Conservation (phyloP, 805 yeast genomes). For the Pichia thaimueangensis region DNA sequence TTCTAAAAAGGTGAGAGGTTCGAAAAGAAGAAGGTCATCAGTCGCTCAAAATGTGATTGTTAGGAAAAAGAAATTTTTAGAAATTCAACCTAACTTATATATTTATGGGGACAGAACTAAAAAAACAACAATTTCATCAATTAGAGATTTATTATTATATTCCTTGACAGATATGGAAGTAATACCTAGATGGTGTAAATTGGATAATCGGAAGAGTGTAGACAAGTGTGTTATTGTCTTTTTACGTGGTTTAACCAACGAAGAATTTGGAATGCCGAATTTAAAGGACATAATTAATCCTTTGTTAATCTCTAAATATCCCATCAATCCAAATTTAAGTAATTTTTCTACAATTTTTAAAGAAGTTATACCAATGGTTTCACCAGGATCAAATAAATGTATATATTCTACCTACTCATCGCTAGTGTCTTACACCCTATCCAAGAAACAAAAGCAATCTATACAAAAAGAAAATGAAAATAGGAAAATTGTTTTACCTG, state of each 20-base stretch:
- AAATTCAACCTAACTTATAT: conserved; percentile 15
- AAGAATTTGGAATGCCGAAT: conserved; percentile 35
- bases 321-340: conserved; percentile 20
- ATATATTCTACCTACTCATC: conserved; percentile 48
- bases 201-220: conserved; percentile 42
- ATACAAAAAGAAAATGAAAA: conserved; percentile 29
- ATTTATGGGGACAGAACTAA: conserved; percentile 16
- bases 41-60: conserved; percentile 25
- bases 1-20: conserved; percentile 1
- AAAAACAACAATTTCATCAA: conserved; percentile 32
- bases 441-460: conserved; percentile 48
- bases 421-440: conserved; percentile 49
- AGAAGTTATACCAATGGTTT: conserved; percentile 40
- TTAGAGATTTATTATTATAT: conserved; percentile 42
- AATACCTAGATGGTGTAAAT: conserved; percentile 43
- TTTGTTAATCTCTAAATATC: conserved; percentile 5
- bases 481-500: conserved; percentile 40
- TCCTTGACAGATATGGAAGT: conserved; percentile 35
- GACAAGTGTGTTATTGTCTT: conserved; percentile 51
- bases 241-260: conserved; percentile 56
- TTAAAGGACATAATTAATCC: conserved; percentile 14
- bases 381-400: conserved; percentile 63
- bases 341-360: conserved; percentile 37
- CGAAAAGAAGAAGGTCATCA: conserved; percentile 36
- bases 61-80: conserved; percentile 30